Base-by-base conservation (phyloP, 257 asterid genomes). In the Paraleonurus japonicus region DNA sequence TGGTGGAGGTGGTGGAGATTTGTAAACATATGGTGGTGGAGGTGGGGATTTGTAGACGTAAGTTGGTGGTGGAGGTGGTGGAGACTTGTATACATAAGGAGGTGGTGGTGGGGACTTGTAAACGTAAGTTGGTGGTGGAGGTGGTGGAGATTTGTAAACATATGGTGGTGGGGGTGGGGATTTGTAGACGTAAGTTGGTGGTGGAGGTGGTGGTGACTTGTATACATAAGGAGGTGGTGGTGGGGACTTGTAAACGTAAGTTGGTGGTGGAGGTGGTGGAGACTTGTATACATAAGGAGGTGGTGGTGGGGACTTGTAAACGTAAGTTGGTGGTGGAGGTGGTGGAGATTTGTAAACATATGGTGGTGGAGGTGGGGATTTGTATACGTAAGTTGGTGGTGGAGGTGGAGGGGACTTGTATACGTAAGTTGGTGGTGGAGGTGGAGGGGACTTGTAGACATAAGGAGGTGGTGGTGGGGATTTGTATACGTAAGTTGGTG, bases 261-360 rank as follows among this genome's bases (percentile, higher is more conserved):
- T 13, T 0, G 80, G 76, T 4, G 81, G 0, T 0, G 81, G 84
- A 1, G 86, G 85, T 0, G 83, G 88, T 1, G 88, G 86, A 0
- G 86, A 80, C 7, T 79, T 79, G 15, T 81, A 73, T 0, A 79
- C 57, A 4, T 81, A 85, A 0, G 84, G 84, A 7, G 75, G 80
- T 0, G 89, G 95, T 0, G 95, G 91, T 0, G 91, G 91, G 9
- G 93, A 87, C 10, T 72, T 81, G 70, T 87, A 82, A n/a, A 3
- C 0, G 10, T 76, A 76, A 2, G 65, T 39, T 1, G 50, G 17
- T 5, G 67, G 50, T 9, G 78, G 78, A 12, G 82, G 78, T 4
- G 82, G 82, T 0, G 79, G 79, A 0, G 82, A 73, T 4, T 69
- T 73, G 61, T 76, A 69, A 0, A 11, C 2, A 23, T 76, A 76